These are phyloP conservation scores for Penicillium sp. DNA, from an alignment of 2,329 filamentous ascomycete genomes.

Conservation along the genomic window DNA sequence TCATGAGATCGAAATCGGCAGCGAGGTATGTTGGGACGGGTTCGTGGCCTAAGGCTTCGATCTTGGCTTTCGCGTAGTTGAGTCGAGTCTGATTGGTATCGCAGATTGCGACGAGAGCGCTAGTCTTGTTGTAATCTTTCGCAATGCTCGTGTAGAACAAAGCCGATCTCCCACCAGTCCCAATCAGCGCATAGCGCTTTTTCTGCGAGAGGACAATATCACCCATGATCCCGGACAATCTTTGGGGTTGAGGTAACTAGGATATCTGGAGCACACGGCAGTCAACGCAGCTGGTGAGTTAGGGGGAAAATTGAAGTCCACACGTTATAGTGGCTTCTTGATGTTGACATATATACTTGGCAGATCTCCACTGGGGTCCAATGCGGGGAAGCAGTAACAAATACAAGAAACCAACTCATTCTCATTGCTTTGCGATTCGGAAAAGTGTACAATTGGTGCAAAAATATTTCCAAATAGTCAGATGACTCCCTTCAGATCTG, in stretches of 20 bases:
- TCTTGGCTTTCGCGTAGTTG: conserved; percentile 13
- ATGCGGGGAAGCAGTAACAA: background rate
- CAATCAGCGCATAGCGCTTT: conserved; percentile 19
- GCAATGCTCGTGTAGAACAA: conserved; percentile 17
- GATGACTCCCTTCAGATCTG: background rate
- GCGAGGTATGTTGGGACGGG: conserved; percentile 49
- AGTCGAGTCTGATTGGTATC: conserved; percentile 18
- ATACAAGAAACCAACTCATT: background rate
- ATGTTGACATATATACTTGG: background rate
- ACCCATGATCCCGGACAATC: background rate
- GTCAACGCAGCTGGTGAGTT: background rate
- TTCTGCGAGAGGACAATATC: conserved; percentile 12
- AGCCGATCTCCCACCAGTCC: conserved; percentile 21
- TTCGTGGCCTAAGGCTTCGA: conserved; percentile 37
- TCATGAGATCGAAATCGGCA: conserved; percentile 51
- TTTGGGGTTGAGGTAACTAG: too few species aligned
- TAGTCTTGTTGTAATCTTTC: conserved; percentile 11
- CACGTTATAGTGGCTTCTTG: background rate
- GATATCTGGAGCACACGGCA: background rate
- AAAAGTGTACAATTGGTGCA: background rate
- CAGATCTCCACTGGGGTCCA: too few species aligned
- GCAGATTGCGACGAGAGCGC: conserved; percentile 14
- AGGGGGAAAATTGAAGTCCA: too few species aligned
- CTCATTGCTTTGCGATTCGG: background rate
- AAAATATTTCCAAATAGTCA: background rate